A percentile compares a stretch with the other conserved stretches of the same genome.
phyloP scores from a whole-genome alignment of 768 basidiomycete genomes.

The Pulveroboletus sp. region DNA sequence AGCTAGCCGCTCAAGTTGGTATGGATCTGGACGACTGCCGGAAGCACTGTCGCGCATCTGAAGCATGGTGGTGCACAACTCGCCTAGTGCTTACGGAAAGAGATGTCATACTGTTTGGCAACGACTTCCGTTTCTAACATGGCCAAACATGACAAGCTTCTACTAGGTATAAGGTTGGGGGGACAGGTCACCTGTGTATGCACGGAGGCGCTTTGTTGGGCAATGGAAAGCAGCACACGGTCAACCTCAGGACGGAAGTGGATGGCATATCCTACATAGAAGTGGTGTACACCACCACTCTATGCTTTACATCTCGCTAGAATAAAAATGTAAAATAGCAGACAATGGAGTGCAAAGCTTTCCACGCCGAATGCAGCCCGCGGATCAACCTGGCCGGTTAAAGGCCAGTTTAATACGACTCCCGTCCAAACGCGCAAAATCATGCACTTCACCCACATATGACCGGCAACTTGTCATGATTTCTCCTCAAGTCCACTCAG shows the following conservation, averaged over 20 bases:
- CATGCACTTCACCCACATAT: too few relatives aligned
- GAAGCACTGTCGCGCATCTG: slow-evolving; percentile 13
- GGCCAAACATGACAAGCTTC: slow-evolving; percentile 13
- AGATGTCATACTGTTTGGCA: slow-evolving; percentile 24
- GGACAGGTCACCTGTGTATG: too few relatives aligned
- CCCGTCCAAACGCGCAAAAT: background rate
- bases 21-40: slow-evolving; percentile 43
- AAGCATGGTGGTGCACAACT: slow-evolving; percentile 11
- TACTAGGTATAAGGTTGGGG: background rate
- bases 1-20: slow-evolving; percentile 64
- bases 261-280: background rate
- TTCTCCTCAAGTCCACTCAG: slow-evolving; percentile 70
- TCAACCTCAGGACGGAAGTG: background rate
- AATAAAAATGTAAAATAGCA: background rate
- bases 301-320: too few relatives aligned
- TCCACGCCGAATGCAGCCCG: background rate
- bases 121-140: slow-evolving; percentile 23
- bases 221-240: too few relatives aligned
- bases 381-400: background rate
- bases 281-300: background rate
- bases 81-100: background rate
- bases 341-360: background rate
- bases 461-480: slow-evolving; percentile 8
- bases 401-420: background rate
- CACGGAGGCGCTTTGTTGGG: background rate